Conservation (phyloP, 257 asterid species). For the Scutellaria baicalensis region DNA sequence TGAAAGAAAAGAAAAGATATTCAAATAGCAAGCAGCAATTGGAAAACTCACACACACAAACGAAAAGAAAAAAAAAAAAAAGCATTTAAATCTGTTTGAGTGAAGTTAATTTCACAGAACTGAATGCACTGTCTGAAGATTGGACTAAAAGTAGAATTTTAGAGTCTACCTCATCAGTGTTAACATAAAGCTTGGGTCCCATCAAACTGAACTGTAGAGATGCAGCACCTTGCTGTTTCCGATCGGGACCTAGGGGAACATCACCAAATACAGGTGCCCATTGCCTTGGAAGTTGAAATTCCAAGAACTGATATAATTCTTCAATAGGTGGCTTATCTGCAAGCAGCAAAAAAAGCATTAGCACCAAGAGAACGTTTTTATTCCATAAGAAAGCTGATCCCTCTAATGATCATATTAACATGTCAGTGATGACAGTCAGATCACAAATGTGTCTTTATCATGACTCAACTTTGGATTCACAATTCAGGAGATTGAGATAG, state of each 20-base stretch:
- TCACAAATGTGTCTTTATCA: background rate
- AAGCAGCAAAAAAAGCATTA: conserved; percentile 9
- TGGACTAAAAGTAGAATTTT: background rate
- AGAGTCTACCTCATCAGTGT: conserved; percentile 47
- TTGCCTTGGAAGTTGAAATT: conserved; percentile 72
- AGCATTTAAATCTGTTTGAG: background rate
- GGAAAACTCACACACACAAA: background rate
- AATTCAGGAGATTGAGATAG: background rate
- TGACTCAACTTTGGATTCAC: background rate
- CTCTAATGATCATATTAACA: background rate
- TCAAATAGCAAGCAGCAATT: background rate
- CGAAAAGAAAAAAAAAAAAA: background rate
- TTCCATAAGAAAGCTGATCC: conserved; percentile 2
- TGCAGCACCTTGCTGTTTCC: conserved; percentile 57
- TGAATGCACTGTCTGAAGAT: conserved; percentile 8
- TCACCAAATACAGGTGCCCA: conserved; percentile 89
- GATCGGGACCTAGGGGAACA: conserved; percentile 65
- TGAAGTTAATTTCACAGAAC: background rate
- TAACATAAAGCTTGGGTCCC: conserved; percentile 80
- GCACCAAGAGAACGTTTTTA: background rate
- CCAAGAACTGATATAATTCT: conserved; percentile 68
- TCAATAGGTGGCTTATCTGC: conserved; percentile 81
- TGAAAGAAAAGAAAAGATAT: background rate
- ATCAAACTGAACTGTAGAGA: conserved; percentile 74
- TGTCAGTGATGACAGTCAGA: background rate